These are phyloP conservation scores for Dentipellis fragilis DNA, from an alignment of 768 basidiomycete genomes.

Conservation along the genomic window DNA sequence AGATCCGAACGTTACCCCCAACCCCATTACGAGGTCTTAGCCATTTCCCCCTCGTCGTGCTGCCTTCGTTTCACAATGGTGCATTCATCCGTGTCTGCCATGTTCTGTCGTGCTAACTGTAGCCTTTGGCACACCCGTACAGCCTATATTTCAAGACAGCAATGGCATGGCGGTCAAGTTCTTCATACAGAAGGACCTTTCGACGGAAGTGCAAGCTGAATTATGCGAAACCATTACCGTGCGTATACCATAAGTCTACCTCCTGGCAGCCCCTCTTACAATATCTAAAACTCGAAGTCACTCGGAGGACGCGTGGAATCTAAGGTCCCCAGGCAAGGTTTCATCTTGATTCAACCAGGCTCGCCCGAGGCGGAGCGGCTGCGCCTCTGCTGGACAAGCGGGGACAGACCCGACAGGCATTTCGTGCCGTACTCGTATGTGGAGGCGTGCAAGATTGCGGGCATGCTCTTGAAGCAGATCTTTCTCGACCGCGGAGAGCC, in stretches of 20 bases:
- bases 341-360: constrained; percentile 57
- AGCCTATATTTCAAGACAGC: constrained; percentile 68
- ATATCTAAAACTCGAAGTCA: constrained; percentile 28
- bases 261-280: not conserved
- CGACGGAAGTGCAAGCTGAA: constrained; percentile 58
- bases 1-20: constrained; percentile 16
- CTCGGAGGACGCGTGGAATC: constrained; percentile 69
- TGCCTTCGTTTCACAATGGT: constrained; percentile 5
- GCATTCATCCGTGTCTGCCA: not conserved
- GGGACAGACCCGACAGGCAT: constrained; percentile 62
- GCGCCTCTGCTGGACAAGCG: constrained; percentile 58
- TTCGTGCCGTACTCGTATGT: constrained; percentile 79
- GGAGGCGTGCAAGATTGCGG: constrained; percentile 76
- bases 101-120: not conserved
- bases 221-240: constrained; percentile 69
- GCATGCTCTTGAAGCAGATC: constrained; percentile 65
- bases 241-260: constrained; percentile 10
- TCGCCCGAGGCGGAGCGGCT: constrained; percentile 69
- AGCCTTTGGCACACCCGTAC: not conserved
- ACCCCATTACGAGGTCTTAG: constrained; percentile 13
- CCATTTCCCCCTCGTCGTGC: constrained; percentile 3
- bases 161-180: constrained; percentile 68
- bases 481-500: constrained; percentile 57
- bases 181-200: constrained; percentile 74
- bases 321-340: constrained; percentile 72